Evolutionary conservation across 2,329 filamentous ascomycete species (phyloP).

Genomic region (Blastomyces gilchristii): DNA sequence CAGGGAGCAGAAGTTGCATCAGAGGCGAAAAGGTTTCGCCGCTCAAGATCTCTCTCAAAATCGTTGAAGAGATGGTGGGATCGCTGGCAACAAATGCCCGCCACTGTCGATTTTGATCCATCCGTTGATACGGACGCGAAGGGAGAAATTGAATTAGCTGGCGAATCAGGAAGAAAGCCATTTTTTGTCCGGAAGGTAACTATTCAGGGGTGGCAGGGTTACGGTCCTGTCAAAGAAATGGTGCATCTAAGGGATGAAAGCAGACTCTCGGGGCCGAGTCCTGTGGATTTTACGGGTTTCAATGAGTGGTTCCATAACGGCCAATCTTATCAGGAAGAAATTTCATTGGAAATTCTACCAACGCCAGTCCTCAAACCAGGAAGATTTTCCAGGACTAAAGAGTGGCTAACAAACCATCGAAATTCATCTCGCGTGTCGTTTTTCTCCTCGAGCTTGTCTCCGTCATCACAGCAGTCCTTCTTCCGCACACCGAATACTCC

Average conservation of each 20-base stretch:
- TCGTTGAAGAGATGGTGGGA: slow-evolving; percentile 1
- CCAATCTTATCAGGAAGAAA: neutral
- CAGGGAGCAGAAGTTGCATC: too few species aligned
- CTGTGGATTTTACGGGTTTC: neutral
- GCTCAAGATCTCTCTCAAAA: neutral
- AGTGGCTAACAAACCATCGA: slow-evolving; percentile 1
- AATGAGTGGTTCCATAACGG: neutral
- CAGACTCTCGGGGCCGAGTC: neutral
- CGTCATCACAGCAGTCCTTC: neutral
- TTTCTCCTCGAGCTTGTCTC: neutral
- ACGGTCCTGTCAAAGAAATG: neutral
- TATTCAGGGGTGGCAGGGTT: neutral
- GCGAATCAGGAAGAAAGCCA: neutral
- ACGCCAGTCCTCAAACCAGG: neutral
- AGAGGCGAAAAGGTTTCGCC: neutral
- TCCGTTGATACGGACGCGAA: neutral
- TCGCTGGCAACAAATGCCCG: neutral
- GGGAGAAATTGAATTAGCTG: neutral
- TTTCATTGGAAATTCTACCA: neutral
- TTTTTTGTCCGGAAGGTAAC: neutral
- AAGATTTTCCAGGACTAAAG: neutral
- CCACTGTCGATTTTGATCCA: neutral
- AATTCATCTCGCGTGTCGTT: slow-evolving; percentile 3
- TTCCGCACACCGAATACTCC: too few species aligned
- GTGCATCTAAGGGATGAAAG: neutral